These are phyloP conservation scores for Anthostomella pinea DNA, from an alignment of 2,329 filamentous ascomycete species.

Conservation along the genomic window DNA sequence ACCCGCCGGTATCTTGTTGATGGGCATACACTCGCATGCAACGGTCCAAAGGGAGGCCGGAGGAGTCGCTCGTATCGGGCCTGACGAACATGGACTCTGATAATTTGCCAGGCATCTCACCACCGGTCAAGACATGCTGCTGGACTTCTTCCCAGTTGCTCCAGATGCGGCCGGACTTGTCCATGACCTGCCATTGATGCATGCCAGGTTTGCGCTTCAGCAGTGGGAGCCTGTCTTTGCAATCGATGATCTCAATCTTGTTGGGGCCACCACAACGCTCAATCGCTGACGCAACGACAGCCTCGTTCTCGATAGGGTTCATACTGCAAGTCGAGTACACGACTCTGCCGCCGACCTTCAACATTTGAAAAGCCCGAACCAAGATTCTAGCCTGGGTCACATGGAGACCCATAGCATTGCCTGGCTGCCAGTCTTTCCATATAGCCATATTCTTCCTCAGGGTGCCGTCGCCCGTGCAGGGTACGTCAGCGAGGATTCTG, in stretches of 20 bases:
- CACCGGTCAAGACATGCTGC: constrained; percentile 59
- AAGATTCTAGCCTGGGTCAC: constrained; percentile 85
- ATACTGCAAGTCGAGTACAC: constrained; percentile 99
- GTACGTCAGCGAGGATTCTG: constrained; percentile 92
- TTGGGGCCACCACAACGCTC: constrained; percentile 79
- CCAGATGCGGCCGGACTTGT: constrained; percentile 78
- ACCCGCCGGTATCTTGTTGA: constrained; percentile 91
- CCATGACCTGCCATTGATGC: constrained; percentile 85
- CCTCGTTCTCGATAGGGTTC: constrained; percentile 97
- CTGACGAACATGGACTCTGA: constrained; percentile 80
- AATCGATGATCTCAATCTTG: constrained; percentile 84
- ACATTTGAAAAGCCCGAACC: constrained; percentile 87
- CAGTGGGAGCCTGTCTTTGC: constrained; percentile 70
- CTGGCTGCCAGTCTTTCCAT: constrained; percentile 93
- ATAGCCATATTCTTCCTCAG: constrained; percentile 88
- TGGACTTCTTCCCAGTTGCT: constrained; percentile 79
- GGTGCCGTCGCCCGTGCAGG: constrained; percentile 94
- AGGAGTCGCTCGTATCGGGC: constrained; percentile 50
- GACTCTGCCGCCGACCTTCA: constrained; percentile 90
- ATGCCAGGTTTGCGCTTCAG: constrained; percentile 76
- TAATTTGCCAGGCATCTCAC: constrained; percentile 65
- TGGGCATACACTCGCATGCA: constrained; percentile 96
- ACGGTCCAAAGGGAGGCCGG: constrained; percentile 74
- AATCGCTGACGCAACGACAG: constrained; percentile 84
- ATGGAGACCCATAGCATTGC: constrained; percentile 83